Base-by-base conservation (phyloP, 768 basidiomycete species). In the Lactarius indigo region DNA sequence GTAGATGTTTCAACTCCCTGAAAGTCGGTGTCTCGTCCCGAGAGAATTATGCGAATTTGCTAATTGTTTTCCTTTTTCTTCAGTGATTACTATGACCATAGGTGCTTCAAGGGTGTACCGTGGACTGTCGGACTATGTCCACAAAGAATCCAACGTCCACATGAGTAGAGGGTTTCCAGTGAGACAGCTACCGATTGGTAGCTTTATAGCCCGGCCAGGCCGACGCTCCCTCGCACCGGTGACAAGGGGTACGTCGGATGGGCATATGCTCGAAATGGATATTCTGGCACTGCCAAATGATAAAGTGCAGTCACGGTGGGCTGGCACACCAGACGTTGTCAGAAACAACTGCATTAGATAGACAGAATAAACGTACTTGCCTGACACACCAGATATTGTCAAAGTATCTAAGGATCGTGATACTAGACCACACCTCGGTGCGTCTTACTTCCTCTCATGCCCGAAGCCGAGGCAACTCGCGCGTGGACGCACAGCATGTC, bases 1-100 rank as follows among this genome's bases (percentile, higher is more conserved):
- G 1, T 33, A 65, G 65, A 61, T 65, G 64, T 56, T 61, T 23
- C 23, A 26, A 18, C 1, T 44, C 55, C 64, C 65, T 4, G 41
- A 20, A 20, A 4, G 65, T 65, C 17, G 26, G 64, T 15, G 39
- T 13, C 12, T 37, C 35, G 3, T n/a, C 7, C 4, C 12, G 5
- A 26, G 17, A 6, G 5, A 15, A 5, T 15, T 55, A 1, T 7
- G 23, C n/a, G 13, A 30, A 13, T 39, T 55, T n/a, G 1, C 60
- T 65, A 15, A 61, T 13, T 20, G 17, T 35, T 12, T 12, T 35
- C 13, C 13, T 12, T 3, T 12, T 37, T 37, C 35, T 12, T 4
- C 12, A 37, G 35, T 37, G 12, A 13, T 37, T 37, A 37, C 35
- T 10, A 12, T 37, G 35, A 17, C 64, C 2, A 37, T 64, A 15